Evolutionary conservation across 2,329 filamentous ascomycete species (phyloP), one percentile per base, ranked within the genome.

Genomic region (Chaetomiaceae sp.): DNA sequence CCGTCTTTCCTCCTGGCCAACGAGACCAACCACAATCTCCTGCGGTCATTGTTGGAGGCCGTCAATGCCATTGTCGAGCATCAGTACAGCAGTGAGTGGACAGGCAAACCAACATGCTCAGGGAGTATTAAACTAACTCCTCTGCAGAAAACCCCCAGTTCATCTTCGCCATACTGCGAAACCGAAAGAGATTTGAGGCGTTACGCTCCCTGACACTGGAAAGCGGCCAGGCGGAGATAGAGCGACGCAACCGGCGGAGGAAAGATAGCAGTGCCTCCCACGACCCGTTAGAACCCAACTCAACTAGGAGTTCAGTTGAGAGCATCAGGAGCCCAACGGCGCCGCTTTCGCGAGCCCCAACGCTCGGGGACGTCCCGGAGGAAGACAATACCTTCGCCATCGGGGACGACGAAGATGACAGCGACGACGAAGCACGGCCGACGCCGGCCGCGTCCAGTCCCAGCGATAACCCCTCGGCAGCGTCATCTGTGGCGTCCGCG

Each of bases 1-100:
- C 92, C 94, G 0, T 90, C 88, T 29, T 99, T 97, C 67, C 74
- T 99, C 9, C 76, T 97, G 17, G 90, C 89, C 7, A 97, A 96
- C 63, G 94, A 99, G 54, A 88, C 82, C 34, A 99, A 99, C 61
- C 89, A 97, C 66, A 75, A 77, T 29, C 80, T 97, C 4, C 76
- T 99, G 6, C 81, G 84, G 45, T 91, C 91, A 0, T 72, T 97
- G 23, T 76, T 99, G 9, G 90, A 96, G 66, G 91, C 90, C 0
- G 84, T 97, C 65, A 96, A 94, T 66, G 83, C 89, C 2, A 87
- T 96, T 39, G 76, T 97, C 34, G 94, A 97, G 70, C 89, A 96
- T 67, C 87, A 95, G 65, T 94, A 89, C 65, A 78, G 76, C 46
- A 83, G 88, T 90, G 73, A 71, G 84, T 70, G 2, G 22, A 7